phyloP scores from a whole-genome alignment of 192 early-diverging fungal genomes.

The Umbelopsis ramanniana region DNA sequence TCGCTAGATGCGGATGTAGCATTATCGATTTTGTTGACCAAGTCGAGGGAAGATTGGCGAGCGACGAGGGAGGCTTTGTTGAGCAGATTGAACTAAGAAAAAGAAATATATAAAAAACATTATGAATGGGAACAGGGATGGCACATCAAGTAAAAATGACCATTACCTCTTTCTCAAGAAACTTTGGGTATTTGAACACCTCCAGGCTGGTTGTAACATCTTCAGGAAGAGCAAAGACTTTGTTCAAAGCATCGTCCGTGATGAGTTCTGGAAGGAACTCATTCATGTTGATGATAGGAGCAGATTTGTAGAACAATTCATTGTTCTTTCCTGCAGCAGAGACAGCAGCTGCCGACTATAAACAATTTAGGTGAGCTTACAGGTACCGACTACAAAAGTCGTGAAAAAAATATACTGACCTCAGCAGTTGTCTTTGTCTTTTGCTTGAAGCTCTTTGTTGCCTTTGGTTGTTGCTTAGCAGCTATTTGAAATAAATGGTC shows the following conservation, averaged over 20 bases:
- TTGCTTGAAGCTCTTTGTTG: conserved; percentile 18
- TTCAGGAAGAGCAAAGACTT: conserved; percentile 28
- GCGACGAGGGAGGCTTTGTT: conserved; percentile 46
- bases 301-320: conserved; percentile 29
- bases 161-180: conserved; percentile 26
- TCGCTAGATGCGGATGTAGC: conserved; percentile 36
- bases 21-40: conserved; percentile 43
- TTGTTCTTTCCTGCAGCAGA: conserved; percentile 25
- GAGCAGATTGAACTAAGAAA: conserved; percentile 43
- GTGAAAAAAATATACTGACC: not conserved
- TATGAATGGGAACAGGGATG: not conserved
- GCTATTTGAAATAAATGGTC: conserved; percentile 11
- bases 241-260: conserved; percentile 26
- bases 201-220: conserved; percentile 31
- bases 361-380: not conserved
- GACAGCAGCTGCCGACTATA: not conserved
- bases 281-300: conserved; percentile 22
- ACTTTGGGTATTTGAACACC: conserved; percentile 28
- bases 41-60: conserved; percentile 44
- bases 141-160: not conserved
- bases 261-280: conserved; percentile 33
- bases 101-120: not conserved
- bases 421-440: conserved; percentile 8
- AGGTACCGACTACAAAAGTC: no score
- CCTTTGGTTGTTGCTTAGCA: conserved; percentile 21